Percentiles rank a stretch among this genome's conserved stretches.
Evolutionary conservation across 2,329 filamentous ascomycete species (phyloP).

Genomic region (Fusarium sp.): DNA sequence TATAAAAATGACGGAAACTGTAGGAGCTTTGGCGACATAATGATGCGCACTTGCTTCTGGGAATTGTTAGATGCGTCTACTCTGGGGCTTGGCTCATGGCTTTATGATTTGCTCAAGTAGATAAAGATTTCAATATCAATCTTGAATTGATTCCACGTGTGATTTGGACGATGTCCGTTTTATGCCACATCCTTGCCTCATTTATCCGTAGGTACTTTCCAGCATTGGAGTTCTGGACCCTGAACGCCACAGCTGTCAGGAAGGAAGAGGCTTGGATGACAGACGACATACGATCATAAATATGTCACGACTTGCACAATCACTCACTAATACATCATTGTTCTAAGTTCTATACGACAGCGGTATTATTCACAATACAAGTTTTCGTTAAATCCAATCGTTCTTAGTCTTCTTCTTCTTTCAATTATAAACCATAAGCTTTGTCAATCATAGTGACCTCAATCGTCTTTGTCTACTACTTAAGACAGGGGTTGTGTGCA

Average conservation of each 20-base stretch:
- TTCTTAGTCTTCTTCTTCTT: background rate
- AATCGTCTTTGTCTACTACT: background rate
- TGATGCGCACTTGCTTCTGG: constrained; percentile 41
- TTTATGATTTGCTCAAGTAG: constrained; percentile 40
- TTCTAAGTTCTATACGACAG: too few relatives aligned
- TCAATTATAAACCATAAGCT: background rate
- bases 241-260: constrained; percentile 29
- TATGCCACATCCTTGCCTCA: background rate
- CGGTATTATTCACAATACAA: too few relatives aligned
- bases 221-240: constrained; percentile 7
- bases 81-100: constrained; percentile 32
- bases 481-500: background rate
- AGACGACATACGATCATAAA: background rate
- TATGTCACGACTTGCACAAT: background rate
- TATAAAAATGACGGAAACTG: constrained; percentile 37
- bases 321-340: background rate
- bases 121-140: constrained; percentile 34
- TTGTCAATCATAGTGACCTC: background rate
- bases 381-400: too few relatives aligned
- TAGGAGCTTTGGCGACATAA: constrained; percentile 41
- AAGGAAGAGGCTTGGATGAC: background rate
- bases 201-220: background rate
- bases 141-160: constrained; percentile 20
- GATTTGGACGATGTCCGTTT: constrained; percentile 1
- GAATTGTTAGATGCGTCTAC: constrained; percentile 42